Evolutionary conservation across 2,329 filamentous ascomycete species (phyloP), one percentile per base, ranked within the genome.

Genomic region (Clathrospora elynae): DNA sequence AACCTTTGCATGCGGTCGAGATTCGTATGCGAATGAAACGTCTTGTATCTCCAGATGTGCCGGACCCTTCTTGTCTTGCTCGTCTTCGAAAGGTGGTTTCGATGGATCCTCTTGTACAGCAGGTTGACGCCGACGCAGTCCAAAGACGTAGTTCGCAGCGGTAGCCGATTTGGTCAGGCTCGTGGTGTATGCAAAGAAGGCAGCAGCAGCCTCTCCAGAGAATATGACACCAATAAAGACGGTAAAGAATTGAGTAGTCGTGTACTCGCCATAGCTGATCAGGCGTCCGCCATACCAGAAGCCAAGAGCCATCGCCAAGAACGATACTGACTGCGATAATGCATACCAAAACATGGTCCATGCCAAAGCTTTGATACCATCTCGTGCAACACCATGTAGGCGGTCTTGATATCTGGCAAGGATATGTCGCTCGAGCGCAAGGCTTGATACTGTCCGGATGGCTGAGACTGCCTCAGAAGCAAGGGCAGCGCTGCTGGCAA

Each of bases 111-210:
- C 73, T 39, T 63, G 49, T 17, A 75, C 70, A 17, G 59, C 64
- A 2, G 72, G 62, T 11, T 62, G 61, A 17, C 71, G 44, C 5
- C 66, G 64, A 2, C 72, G 65, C 3, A 77, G 61, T 70, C 72
- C 72, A 19, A 76, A 68, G 7, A 76, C 60, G 46, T 76, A 75
- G 45, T 77, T 76, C 3, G 91, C 90, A 1, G 92, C 88, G 44
- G 90, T 87, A n/a, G 96, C 78, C 0, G 93, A 91, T 73, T 97
- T 97, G 55, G 90, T 89, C 88, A 97, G 95, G 59, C 96, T 92
- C 0, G 92, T 91, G 0, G 92, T 89, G 63, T 96, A 96, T 0
- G 86, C 88, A 73, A 97, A 97, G 59, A 97, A 86, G 1, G 85
- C 87, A 6, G 92, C 92, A 1, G 92, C 92, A 3, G 90, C 93